A percentile compares a stretch with the other conserved stretches of the same genome.
These are phyloP conservation scores for Dovyalis caffra DNA, from an alignment of 345 rosid genomes.

Conservation along the genomic window DNA sequence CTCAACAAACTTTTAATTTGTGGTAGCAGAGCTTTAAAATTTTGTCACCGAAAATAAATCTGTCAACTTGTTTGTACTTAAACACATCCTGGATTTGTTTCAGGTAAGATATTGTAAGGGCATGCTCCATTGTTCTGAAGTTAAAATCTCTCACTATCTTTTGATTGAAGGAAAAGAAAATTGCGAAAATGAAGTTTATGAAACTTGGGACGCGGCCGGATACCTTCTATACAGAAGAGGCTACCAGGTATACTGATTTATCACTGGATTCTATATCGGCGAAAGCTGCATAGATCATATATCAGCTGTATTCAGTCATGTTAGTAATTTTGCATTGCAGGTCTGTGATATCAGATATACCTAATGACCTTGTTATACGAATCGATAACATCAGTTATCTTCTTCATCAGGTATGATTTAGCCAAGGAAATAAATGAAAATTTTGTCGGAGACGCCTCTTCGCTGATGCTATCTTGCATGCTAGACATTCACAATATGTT, in stretches of 20 bases:
- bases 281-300: not conserved
- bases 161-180: constrained; percentile 17
- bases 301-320: not conserved
- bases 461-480: not conserved
- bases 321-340: constrained; percentile 39
- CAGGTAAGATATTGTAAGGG: constrained; percentile 10
- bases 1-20: no score
- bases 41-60: no score
- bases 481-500: not conserved
- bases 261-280: not conserved
- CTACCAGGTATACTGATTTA: constrained; percentile 54
- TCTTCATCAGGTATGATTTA: constrained; percentile 73
- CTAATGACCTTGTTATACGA: constrained; percentile 58
- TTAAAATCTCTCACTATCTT: constrained; percentile 1
- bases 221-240: constrained; percentile 85
- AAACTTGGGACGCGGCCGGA: constrained; percentile 87
- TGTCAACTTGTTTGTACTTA: not conserved
- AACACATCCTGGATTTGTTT: constrained; percentile 7
- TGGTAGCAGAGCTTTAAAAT: no score
- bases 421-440: not conserved
- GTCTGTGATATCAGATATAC: constrained; percentile 66
- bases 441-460: not conserved
- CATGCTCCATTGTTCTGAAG: constrained; percentile 20
- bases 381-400: constrained; percentile 62
- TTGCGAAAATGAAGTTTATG: constrained; percentile 84